Base-by-base conservation (phyloP, 2,329 filamentous ascomycete species). In the Pyricularia sp. region DNA sequence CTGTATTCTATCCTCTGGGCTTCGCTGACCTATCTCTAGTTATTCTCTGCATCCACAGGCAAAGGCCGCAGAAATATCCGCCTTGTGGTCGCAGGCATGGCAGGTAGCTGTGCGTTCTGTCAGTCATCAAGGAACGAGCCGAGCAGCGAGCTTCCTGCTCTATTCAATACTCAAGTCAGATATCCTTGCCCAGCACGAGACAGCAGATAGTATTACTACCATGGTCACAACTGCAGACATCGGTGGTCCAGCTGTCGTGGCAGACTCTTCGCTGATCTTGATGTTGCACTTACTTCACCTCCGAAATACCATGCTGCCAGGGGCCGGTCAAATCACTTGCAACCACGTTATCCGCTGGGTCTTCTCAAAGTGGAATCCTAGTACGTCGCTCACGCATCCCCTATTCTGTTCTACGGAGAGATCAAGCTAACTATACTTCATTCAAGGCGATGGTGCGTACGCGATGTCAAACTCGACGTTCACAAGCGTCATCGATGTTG, bases 261-360 rank as follows among this genome's bases (percentile, higher is more conserved):
- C 88, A n/a, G 94, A 97, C 73, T 86, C 91, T 1, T 89, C 90
- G 3, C 78, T 93, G 22, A 78, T 82, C 2, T 74, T 99, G 55
- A 90, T 96, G 84, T 79, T 83, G 19, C 83, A 84, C 65, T 74
- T 96, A 57, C 78, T 94, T 44, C 82, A 86, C 65, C 78, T 86
- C 55, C 84, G 86, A 64, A 86, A 88, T 68, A 81, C 83, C 31
- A 83, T 88, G 70, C 85, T 88, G 60, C 88, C 90, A 1, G 87
- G 84, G 66, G 84, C 84, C 44, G 89, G 84, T 68, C 84, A 87
- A 69, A 80, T 81, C 53, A 88, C 87, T 3, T 87, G 85, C 49
- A 88, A 86, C 68, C 85, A 89, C 70, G 82, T 94, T 44, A 84
- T 94, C 65, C 82, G 86, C 70, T 99, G 94, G 94, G 74, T 94